Conservation (phyloP, 2,329 filamentous ascomycete species). For the Pezicula rhizophila region DNA sequence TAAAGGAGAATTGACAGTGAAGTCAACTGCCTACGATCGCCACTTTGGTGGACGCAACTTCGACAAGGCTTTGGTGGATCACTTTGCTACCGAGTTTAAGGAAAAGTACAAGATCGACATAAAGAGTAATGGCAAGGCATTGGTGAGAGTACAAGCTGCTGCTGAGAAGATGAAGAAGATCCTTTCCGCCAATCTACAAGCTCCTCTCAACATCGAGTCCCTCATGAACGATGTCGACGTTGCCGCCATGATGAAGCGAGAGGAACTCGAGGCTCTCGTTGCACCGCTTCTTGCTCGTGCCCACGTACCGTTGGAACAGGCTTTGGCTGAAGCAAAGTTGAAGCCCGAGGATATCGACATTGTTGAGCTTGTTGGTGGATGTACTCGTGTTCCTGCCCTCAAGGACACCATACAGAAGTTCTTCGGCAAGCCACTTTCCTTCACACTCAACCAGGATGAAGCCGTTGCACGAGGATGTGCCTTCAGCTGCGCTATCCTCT, state of each 20-base stretch:
- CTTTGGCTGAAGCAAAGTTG: constrained; percentile 87
- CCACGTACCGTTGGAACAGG: constrained; percentile 76
- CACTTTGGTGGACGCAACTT: constrained; percentile 98
- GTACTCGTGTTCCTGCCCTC: constrained; percentile 85
- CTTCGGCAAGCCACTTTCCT: constrained; percentile 89
- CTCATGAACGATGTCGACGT: constrained; percentile 98
- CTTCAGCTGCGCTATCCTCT: constrained; percentile 96
- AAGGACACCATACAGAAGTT: constrained; percentile 86
- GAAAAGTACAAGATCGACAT: constrained; percentile 98
- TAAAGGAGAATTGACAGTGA: constrained; percentile 93
- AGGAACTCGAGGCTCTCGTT: constrained; percentile 88
- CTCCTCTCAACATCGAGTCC: constrained; percentile 93
- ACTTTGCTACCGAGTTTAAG: constrained; percentile 93
- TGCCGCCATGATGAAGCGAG: constrained; percentile 78
- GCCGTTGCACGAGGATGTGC: constrained; percentile 92
- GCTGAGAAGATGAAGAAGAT: constrained; percentile 99
- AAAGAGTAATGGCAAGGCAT: constrained; percentile 80
- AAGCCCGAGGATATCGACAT: constrained; percentile 86
- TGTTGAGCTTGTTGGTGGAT: constrained; percentile 90
- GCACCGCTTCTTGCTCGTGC: constrained; percentile 74
- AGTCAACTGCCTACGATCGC: constrained; percentile 86
- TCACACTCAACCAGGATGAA: constrained; percentile 97
- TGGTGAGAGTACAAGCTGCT: constrained; percentile 77
- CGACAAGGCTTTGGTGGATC: constrained; percentile 89
- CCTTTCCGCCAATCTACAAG: constrained; percentile 87